phyloP scores from a whole-genome alignment of 306 rosid genomes.

The Dryas drummondii region DNA sequence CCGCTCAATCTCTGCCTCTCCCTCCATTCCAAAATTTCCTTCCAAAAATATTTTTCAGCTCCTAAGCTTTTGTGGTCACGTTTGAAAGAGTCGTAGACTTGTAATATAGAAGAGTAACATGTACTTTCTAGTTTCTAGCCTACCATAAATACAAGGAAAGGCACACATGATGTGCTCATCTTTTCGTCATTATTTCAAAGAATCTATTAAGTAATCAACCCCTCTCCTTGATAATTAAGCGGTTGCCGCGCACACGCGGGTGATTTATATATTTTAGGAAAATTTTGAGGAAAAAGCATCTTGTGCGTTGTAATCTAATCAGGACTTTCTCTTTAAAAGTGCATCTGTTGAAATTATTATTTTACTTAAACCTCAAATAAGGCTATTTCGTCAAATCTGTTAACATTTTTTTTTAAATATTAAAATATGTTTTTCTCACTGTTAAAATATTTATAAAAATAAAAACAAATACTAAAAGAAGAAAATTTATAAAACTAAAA shows the following conservation, averaged over 20 bases:
- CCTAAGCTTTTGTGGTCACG: background rate
- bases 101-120: slow-evolving; percentile 4
- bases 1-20: slow-evolving; percentile 68
- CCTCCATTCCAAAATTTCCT: slow-evolving; percentile 35
- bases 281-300: too few species aligned
- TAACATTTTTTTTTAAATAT: too few species aligned
- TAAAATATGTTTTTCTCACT: too few species aligned
- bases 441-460: too few species aligned
- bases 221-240: background rate
- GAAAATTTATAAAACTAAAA: too few species aligned
- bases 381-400: too few species aligned
- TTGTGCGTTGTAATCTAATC: too few species aligned
- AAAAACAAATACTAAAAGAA: too few species aligned
- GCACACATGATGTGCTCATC: slow-evolving; percentile 48
- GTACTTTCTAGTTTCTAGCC: slow-evolving; percentile 12
- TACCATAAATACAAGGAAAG: slow-evolving; percentile 1
- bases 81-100: slow-evolving; percentile 19
- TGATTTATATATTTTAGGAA: too few species aligned
- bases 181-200: slow-evolving; percentile 17
- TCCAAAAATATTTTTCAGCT: background rate
- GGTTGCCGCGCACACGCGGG: background rate
- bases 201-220: background rate
- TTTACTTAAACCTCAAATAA: too few species aligned
- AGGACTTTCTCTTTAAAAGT: too few species aligned
- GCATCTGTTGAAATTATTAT: too few species aligned